phyloP scores from a whole-genome alignment of 768 basidiomycete species.

The Leccinellum albellum region DNA sequence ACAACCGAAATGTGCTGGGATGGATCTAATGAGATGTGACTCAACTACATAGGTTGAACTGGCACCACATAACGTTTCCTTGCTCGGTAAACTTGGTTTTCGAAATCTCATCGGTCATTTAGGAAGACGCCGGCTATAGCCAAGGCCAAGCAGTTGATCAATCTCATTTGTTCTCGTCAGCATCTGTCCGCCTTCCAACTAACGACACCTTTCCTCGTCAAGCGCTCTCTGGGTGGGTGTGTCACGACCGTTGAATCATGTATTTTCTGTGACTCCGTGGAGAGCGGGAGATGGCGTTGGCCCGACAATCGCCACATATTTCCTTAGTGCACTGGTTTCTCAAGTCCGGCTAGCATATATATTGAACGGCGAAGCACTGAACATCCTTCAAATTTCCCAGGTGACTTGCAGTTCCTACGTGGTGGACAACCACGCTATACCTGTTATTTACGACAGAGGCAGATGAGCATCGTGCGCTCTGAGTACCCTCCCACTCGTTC shows the following conservation, averaged over 20 bases:
- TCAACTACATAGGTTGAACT: neutral
- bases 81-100: neutral
- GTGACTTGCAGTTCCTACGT: constrained; percentile 3
- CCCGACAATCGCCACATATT: neutral
- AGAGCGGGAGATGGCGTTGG: neutral
- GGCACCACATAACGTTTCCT: neutral
- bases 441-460: neutral
- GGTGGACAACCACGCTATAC: neutral
- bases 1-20: too few relatives aligned
- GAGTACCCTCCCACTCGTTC: constrained; percentile 5
- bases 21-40: neutral
- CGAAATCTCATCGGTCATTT: neutral
- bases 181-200: neutral
- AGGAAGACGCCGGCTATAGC: neutral
- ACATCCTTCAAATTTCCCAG: too few relatives aligned
- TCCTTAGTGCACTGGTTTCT: constrained; percentile 13
- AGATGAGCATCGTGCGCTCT: constrained; percentile 10
- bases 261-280: neutral
- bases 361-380: neutral
- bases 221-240: neutral
- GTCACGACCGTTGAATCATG: neutral
- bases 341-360: neutral
- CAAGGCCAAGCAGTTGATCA: neutral
- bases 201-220: neutral
- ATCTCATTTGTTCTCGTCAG: neutral